Conservation (phyloP, 768 basidiomycete species). For the Amyloporia xantha region DNA sequence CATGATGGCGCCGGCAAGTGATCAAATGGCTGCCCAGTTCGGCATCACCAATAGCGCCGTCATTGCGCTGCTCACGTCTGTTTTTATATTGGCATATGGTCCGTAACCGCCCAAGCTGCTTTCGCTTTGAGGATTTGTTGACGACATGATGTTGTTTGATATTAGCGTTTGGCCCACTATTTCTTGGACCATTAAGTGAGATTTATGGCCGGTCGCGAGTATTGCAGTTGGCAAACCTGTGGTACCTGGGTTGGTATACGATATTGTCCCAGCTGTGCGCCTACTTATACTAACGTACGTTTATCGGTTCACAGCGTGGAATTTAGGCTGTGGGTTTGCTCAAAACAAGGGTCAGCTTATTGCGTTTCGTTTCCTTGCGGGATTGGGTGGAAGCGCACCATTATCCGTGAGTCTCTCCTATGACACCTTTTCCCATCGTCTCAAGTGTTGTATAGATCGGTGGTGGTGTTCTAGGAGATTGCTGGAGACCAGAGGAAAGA, state of each 20-base stretch:
- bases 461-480: constrained; percentile 59
- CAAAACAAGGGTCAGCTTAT: constrained; percentile 27
- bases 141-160: background rate
- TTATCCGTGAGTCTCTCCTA: constrained; percentile 20
- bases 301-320: constrained; percentile 41
- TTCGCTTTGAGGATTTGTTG: too few relatives aligned
- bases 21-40: constrained; percentile 44
- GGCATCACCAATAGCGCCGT: constrained; percentile 42
- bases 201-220: constrained; percentile 59
- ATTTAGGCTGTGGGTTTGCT: constrained; percentile 31
- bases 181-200: constrained; percentile 60
- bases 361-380: constrained; percentile 33
- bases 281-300: background rate
- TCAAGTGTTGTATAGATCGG: constrained; percentile 36
- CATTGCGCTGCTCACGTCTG: constrained; percentile 52
- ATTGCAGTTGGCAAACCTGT: constrained; percentile 53
- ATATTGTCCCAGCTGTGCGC: background rate
- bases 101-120: too few relatives aligned
- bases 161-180: constrained; percentile 38
- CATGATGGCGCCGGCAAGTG: constrained; percentile 61
- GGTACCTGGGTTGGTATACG: constrained; percentile 46
- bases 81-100: constrained; percentile 56
- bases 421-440: background rate
- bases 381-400: constrained; percentile 33
- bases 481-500: constrained; percentile 55